Percentiles rank a stretch among this genome's conserved stretches.
Evolutionary conservation across 345 rosid species (phyloP).

Genomic region (Gossypium thurberi): DNA sequence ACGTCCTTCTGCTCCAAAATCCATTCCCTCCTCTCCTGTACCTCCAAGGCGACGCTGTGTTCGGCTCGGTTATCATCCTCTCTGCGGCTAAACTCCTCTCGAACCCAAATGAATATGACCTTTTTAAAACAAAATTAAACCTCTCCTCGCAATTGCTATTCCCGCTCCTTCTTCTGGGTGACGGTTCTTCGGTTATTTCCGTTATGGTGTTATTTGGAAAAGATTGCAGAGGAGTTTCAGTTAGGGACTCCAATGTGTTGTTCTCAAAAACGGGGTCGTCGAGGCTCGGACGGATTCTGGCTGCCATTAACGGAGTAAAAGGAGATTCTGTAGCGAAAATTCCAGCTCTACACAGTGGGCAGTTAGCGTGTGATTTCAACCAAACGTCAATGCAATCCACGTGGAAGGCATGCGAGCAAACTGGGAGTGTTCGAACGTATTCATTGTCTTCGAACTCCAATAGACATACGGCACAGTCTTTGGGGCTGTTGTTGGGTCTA

Average conservation of each 20-base stretch:
- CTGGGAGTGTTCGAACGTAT: slow-evolving; percentile 76
- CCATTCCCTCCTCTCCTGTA: slow-evolving; percentile 43
- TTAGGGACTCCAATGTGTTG: slow-evolving; percentile 22
- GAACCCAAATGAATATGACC: slow-evolving; percentile 80
- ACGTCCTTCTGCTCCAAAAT: slow-evolving; percentile 77
- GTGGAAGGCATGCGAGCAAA: slow-evolving; percentile 81
- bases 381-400: slow-evolving; percentile 90
- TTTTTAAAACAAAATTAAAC: slow-evolving; percentile 43
- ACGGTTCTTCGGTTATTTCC: slow-evolving; percentile 55
- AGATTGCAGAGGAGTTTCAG: slow-evolving; percentile 13
- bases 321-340: slow-evolving; percentile 56
- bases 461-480: slow-evolving; percentile 83
- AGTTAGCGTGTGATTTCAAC: slow-evolving; percentile 85
- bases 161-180: slow-evolving; percentile 26
- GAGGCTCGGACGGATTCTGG: slow-evolving; percentile 73
- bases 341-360: slow-evolving; percentile 85
- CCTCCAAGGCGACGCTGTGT: slow-evolving; percentile 80
- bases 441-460: slow-evolving; percentile 80
- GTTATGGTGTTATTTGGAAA: slow-evolving; percentile 20
- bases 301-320: slow-evolving; percentile 82
- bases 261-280: slow-evolving; percentile 42
- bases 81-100: slow-evolving; percentile 69
- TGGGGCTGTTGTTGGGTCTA: slow-evolving; percentile 20
- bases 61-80: slow-evolving; percentile 59
- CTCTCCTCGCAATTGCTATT: slow-evolving; percentile 35